Evolutionary conservation across 2,329 filamentous ascomycete genomes (phyloP).

Genomic region (Graphilbum ipis-grandicollis): DNA sequence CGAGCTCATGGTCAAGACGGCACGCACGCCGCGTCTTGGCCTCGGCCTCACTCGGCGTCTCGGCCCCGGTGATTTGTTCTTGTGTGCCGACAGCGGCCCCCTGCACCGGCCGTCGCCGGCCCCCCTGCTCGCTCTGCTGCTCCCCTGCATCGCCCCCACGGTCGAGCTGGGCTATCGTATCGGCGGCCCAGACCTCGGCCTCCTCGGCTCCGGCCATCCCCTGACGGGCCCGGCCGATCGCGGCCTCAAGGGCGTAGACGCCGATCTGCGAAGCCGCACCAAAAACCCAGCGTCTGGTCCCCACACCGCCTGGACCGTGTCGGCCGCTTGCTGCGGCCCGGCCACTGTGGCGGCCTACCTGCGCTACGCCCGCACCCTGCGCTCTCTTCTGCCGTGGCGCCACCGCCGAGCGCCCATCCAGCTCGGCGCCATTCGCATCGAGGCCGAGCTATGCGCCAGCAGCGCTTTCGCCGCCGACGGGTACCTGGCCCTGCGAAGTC

Average conservation of each 20-base stretch:
- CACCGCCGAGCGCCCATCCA: no score
- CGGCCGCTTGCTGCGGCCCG: constrained; percentile 14
- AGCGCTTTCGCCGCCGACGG: constrained; percentile 13
- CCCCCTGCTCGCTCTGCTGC: no score
- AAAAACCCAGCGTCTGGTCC: constrained; percentile 5
- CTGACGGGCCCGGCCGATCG: constrained; percentile 16
- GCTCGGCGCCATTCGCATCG: constrained; percentile 22
- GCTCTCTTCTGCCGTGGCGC: no score
- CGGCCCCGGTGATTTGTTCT: constrained; percentile 17
- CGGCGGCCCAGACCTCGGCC: constrained; percentile 15
- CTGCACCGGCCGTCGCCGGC: background rate
- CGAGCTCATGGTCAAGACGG: constrained; percentile 15
- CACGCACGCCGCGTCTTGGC: constrained; percentile 6
- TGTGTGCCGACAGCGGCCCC: constrained; percentile 22
- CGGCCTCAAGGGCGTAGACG: constrained; percentile 21
- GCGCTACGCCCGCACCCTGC: constrained; percentile 18
- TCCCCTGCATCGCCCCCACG: constrained; percentile 14
- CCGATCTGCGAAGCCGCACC: constrained; percentile 10
- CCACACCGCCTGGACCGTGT: constrained; percentile 21
- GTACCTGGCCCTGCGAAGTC: constrained; percentile 24
- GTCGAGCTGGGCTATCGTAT: constrained; percentile 24
- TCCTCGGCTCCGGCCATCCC: constrained; percentile 13
- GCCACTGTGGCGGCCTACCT: constrained; percentile 18
- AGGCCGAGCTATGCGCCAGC: constrained; percentile 23
- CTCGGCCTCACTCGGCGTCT: constrained; percentile 10